A percentile compares a stretch with the other conserved stretches of the same genome.
These are phyloP conservation scores for Tuber magnatum DNA, from an alignment of 495 filamentous ascomycete species.

Conservation along the genomic window DNA sequence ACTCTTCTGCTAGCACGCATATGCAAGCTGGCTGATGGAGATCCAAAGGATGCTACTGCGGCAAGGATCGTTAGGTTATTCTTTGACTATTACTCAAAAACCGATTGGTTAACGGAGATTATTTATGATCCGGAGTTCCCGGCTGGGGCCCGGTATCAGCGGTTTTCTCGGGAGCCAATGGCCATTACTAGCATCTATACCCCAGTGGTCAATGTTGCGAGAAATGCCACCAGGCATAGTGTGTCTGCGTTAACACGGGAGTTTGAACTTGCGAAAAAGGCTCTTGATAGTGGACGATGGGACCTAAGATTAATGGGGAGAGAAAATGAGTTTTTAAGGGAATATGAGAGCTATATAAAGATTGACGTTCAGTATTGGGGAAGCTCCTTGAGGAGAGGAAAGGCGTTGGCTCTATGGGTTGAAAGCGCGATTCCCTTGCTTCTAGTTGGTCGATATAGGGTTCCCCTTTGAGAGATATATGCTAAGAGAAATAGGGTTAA, in stretches of 20 bases:
- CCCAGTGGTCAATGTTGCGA: constrained; percentile 51
- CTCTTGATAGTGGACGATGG: constrained; percentile 46
- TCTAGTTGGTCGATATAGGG: constrained; percentile 45
- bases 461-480: not conserved
- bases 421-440: constrained; percentile 49
- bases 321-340: constrained; percentile 45
- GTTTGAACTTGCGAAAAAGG: constrained; percentile 44
- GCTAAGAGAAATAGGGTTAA: constrained; percentile 45
- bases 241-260: constrained; percentile 48
- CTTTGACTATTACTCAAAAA: constrained; percentile 53
- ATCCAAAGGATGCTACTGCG: constrained; percentile 38
- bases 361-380: constrained; percentile 55
- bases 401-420: constrained; percentile 49
- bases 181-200: constrained; percentile 51
- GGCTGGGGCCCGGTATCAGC: constrained; percentile 45
- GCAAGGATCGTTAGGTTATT: constrained; percentile 49
- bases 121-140: constrained; percentile 52
- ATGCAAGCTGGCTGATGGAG: constrained; percentile 46
- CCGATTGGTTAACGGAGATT: constrained; percentile 48
- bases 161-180: constrained; percentile 51
- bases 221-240: constrained; percentile 47
- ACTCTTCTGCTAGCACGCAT: constrained; percentile 51
- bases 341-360: constrained; percentile 48
- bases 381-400: constrained; percentile 45
- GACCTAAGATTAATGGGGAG: constrained; percentile 20